phyloP scores from a whole-genome alignment of 225 moss, liverwort and hornwort genomes.

The Ulota crispa region DNA sequence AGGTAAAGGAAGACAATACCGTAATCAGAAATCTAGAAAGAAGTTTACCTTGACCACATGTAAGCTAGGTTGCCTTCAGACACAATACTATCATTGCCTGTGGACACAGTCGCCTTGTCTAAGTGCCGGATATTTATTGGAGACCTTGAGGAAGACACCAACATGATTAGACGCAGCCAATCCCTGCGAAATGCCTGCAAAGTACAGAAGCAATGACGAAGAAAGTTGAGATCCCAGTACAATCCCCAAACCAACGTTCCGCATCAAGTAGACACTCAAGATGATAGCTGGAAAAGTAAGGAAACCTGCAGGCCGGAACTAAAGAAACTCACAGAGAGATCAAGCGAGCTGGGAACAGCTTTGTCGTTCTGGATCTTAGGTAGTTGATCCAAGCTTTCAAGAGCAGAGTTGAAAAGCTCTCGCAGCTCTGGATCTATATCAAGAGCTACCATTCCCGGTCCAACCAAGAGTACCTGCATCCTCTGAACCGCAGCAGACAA shows the following conservation, averaged over 20 bases:
- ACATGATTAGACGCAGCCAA: constrained; percentile 90
- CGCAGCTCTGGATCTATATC: constrained; percentile 97
- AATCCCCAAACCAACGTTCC: background rate
- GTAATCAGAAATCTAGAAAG: background rate
- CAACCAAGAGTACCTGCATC: constrained; percentile 81
- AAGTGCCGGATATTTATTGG: constrained; percentile 92
- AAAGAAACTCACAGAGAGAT: constrained; percentile 60
- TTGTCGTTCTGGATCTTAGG: constrained; percentile 93
- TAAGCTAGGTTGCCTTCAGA: constrained; percentile 93
- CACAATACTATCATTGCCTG: constrained; percentile 96
- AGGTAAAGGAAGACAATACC: background rate
- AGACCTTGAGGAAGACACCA: constrained; percentile 94
- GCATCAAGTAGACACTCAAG: background rate
- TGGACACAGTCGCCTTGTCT: constrained; percentile 91
- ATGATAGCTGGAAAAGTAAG: background rate
- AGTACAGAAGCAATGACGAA: background rate
- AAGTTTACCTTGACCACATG: constrained; percentile 77
- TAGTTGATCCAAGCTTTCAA: constrained; percentile 86
- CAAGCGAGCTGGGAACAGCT: constrained; percentile 62
- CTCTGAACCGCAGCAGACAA: constrained; percentile 84
- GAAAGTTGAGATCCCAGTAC: background rate
- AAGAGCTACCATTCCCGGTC: constrained; percentile 99
- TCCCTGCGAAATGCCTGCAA: constrained; percentile 76
- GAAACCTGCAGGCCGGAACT: background rate
- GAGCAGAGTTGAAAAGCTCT: constrained; percentile 77